Evolutionary conservation across 2,329 filamentous ascomycete genomes (phyloP).

Genomic region (Pseudodiploospora longispora): DNA sequence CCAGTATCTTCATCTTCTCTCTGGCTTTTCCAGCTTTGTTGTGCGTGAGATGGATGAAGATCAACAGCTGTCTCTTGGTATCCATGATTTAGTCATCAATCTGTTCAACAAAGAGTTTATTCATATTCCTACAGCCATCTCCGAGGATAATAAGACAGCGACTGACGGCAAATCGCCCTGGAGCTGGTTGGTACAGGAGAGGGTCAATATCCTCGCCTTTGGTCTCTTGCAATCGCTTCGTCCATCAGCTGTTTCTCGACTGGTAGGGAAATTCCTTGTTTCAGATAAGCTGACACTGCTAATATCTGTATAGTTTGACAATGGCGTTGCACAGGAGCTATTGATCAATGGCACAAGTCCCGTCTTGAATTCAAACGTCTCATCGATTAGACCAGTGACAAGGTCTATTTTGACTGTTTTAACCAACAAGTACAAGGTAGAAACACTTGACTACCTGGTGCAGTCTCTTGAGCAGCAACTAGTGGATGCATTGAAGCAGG

Average conservation of each 20-base stretch:
- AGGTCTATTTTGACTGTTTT: constrained; percentile 32
- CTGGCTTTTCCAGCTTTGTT: constrained; percentile 27
- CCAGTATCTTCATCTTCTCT: constrained; percentile 29
- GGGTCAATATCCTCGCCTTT: constrained; percentile 28
- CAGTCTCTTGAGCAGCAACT: constrained; percentile 18
- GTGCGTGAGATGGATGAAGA: constrained; percentile 28
- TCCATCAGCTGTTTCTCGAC: constrained; percentile 22
- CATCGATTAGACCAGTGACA: constrained; percentile 18
- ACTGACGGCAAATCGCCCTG: constrained; percentile 14
- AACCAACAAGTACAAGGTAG: constrained; percentile 37
- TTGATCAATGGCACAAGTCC: constrained; percentile 20
- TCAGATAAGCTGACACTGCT: background rate
- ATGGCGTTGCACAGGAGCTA: constrained; percentile 27
- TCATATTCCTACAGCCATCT: constrained; percentile 7
- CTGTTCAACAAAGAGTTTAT: constrained; percentile 29
- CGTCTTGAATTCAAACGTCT: constrained; percentile 1
- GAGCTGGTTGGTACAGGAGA: constrained; percentile 24
- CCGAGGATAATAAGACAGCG: constrained; percentile 6
- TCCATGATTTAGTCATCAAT: constrained; percentile 25
- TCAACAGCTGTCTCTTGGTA: constrained; percentile 25
- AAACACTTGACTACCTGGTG: constrained; percentile 20
- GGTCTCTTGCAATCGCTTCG: constrained; percentile 30
- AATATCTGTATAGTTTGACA: constrained; percentile 24
- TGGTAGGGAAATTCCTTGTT: constrained; percentile 20
- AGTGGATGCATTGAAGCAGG: constrained; percentile 11